Evolutionary conservation across 768 basidiomycete species (phyloP).

Genomic region (Cystobasidium onofrii): DNA sequence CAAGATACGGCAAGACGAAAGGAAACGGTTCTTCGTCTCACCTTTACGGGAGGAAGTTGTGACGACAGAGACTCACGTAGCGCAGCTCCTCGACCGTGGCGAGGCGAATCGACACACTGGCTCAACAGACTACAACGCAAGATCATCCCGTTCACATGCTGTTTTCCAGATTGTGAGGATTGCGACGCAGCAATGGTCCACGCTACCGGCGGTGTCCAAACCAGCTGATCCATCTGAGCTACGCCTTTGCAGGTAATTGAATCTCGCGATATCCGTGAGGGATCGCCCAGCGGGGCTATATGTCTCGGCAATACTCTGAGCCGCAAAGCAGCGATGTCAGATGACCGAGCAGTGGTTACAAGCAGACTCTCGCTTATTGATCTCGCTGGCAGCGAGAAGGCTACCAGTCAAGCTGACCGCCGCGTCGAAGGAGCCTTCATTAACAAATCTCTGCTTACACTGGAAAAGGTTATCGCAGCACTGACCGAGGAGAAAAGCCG

Average conservation of each 20-base stretch:
- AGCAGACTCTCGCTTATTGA: slow-evolving; percentile 70
- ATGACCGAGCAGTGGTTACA: slow-evolving; percentile 36
- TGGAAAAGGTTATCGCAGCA: slow-evolving; percentile 85
- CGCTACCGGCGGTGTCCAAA: background rate
- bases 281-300: background rate
- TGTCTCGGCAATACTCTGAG: background rate
- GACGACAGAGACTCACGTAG: slow-evolving; percentile 76
- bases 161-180: slow-evolving; percentile 63
- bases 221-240: too few relatives aligned
- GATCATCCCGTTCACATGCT: slow-evolving; percentile 86
- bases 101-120: slow-evolving; percentile 83
- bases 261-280: slow-evolving; percentile 34
- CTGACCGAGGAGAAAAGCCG: slow-evolving; percentile 71
- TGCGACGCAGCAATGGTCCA: background rate
- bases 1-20: slow-evolving; percentile 39
- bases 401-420: slow-evolving; percentile 87
- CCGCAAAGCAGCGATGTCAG: slow-evolving; percentile 7
- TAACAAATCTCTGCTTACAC: slow-evolving; percentile 70
- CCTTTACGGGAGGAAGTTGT: slow-evolving; percentile 91
- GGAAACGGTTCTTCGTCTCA: slow-evolving; percentile 50
- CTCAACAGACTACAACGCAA: slow-evolving; percentile 93
- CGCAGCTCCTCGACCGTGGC: slow-evolving; percentile 73
- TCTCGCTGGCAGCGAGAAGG: slow-evolving; percentile 92
- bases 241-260: slow-evolving; percentile 36
- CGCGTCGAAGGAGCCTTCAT: slow-evolving; percentile 94